Conservation (phyloP, 2,329 filamentous ascomycete species). For the Trichoderma sp. region DNA sequence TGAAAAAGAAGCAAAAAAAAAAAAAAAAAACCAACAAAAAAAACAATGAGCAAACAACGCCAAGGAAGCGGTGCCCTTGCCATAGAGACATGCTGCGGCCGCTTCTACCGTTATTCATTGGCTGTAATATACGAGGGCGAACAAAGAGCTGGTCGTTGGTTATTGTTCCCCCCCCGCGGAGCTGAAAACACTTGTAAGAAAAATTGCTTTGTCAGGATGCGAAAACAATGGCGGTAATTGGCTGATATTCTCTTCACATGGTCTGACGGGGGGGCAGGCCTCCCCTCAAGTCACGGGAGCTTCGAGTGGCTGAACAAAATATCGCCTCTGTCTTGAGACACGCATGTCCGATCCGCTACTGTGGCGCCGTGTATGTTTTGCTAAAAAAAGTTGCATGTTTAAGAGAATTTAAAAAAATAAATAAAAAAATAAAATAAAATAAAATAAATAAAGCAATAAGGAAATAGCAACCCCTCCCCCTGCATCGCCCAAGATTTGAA, state of each 20-base stretch:
- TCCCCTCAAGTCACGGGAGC: constrained; percentile 8
- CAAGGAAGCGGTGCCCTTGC: not conserved
- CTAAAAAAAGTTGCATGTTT: not conserved
- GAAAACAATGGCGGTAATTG: not conserved
- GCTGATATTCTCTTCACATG: not conserved
- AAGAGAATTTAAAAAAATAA: not conserved
- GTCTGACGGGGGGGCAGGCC: not conserved
- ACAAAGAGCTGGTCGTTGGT: not conserved
- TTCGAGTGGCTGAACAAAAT: not conserved
- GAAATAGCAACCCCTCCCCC: too few relatives aligned
- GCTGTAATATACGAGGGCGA: not conserved
- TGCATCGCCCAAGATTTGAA: not conserved
- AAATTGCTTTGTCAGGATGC: not conserved
- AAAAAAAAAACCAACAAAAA: not conserved
- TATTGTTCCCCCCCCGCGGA: not conserved
- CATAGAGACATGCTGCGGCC: not conserved
- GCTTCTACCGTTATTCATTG: not conserved
- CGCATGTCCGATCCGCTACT: constrained; percentile 5
- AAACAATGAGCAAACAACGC: not conserved
- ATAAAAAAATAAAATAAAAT: too few relatives aligned
- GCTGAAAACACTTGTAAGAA: constrained; percentile 2
- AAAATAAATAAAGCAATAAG: too few relatives aligned
- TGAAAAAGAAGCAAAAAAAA: not conserved
- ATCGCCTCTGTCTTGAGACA: not conserved
- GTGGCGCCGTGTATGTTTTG: not conserved